Conservation (phyloP, 2,329 filamentous ascomycete genomes). For the Penicillium hesseltinei region DNA sequence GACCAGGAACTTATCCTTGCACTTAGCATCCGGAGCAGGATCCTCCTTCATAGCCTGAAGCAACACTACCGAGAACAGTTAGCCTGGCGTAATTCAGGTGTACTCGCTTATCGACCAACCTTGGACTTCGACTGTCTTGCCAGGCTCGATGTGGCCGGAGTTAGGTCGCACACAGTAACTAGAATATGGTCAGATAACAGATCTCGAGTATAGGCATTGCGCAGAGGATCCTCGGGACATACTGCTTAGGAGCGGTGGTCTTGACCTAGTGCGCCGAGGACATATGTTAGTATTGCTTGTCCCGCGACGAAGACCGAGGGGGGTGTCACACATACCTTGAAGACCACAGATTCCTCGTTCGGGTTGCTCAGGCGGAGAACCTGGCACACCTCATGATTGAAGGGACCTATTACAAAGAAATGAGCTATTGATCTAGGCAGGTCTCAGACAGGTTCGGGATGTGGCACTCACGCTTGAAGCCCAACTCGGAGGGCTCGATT, state of each 20-base stretch:
- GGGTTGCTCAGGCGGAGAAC: conserved; percentile 59
- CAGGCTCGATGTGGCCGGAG: conserved; percentile 90
- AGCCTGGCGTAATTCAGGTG: conserved; percentile 11
- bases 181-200: conserved; percentile 25
- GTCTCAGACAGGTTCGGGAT: conserved; percentile 3
- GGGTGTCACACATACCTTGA: conserved; percentile 54
- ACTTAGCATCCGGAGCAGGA: conserved; percentile 79
- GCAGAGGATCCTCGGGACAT: conserved; percentile 45
- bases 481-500: conserved; percentile 85
- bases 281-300: conserved; percentile 26
- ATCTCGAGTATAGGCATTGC: conserved; percentile 1
- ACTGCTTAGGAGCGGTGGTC: conserved; percentile 99
- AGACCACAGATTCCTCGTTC: conserved; percentile 59
- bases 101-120: conserved; percentile 53
- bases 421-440: conserved; percentile 16
- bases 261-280: conserved; percentile 67
- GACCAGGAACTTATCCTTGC: conserved; percentile 96
- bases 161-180: conserved; percentile 98
- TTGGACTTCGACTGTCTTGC: conserved; percentile 85
- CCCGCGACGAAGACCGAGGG: conserved; percentile 11
- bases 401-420: conserved; percentile 52
- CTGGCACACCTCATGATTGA: conserved; percentile 64
- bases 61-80: conserved; percentile 62
- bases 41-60: conserved; percentile 98
- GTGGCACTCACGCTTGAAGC: conserved; percentile 71